phyloP scores from a whole-genome alignment of 805 yeast genomes.

The Millerago galiae region DNA sequence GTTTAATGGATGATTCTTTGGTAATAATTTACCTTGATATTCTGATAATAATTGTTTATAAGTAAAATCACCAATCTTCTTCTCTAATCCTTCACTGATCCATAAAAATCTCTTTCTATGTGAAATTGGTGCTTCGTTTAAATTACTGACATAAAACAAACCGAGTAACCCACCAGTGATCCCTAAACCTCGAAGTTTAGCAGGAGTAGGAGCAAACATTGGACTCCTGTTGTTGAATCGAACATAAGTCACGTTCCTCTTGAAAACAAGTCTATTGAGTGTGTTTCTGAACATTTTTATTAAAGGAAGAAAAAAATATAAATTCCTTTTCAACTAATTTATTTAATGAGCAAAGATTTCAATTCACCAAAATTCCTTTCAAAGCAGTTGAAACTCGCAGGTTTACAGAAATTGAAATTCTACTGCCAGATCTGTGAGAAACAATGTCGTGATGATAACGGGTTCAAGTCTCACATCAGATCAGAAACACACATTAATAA shows the following conservation, averaged over 20 bases:
- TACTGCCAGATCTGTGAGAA: constrained; percentile 90
- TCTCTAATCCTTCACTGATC: constrained; percentile 61
- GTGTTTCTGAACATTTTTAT: neutral
- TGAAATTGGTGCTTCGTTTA: constrained; percentile 79
- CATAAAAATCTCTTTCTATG: constrained; percentile 66
- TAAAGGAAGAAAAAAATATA: too few species aligned
- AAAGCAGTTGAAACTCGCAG: constrained; percentile 72
- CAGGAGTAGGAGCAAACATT: constrained; percentile 5
- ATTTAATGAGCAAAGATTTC: constrained; percentile 7
- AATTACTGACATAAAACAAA: constrained; percentile 41
- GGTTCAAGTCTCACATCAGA: constrained; percentile 82
- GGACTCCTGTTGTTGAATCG: constrained; percentile 5
- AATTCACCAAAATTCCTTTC: constrained; percentile 32
- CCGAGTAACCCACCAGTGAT: constrained; percentile 24
- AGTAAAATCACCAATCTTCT: constrained; percentile 52
- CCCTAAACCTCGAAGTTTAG: constrained; percentile 18
- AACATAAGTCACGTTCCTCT: constrained; percentile 3
- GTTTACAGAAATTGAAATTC: constrained; percentile 78
- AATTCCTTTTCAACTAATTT: too few species aligned
- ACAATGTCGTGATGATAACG: constrained; percentile 95
- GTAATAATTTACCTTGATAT: constrained; percentile 47
- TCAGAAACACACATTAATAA: constrained; percentile 72
- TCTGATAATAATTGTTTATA: constrained; percentile 56
- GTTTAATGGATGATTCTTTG: constrained; percentile 56
- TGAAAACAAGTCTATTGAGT: neutral